A percentile compares a stretch with the other conserved stretches of the same genome.
Evolutionary conservation across 2,329 filamentous ascomycete species (phyloP).

Genomic region (Microdochium bolleyi): DNA sequence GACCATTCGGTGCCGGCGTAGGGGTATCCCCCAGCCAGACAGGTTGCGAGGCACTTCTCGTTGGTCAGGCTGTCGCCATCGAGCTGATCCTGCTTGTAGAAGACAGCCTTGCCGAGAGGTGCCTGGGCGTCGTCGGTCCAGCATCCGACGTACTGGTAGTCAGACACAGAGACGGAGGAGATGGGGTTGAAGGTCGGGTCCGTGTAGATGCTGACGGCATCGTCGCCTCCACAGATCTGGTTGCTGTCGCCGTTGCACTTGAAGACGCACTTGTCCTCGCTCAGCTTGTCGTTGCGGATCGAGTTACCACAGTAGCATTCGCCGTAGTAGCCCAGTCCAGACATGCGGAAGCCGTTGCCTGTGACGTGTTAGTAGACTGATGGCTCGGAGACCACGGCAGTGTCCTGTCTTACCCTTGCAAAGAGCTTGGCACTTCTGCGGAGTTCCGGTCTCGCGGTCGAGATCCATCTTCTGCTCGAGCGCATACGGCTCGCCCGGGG

Average conservation of each 20-base stretch:
- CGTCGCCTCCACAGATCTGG: slow-evolving; percentile 46
- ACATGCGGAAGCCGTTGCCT: slow-evolving; percentile 41
- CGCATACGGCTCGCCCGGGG: slow-evolving; percentile 14
- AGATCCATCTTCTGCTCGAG: slow-evolving; percentile 33
- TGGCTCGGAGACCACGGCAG: neutral
- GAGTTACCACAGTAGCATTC: slow-evolving; percentile 45
- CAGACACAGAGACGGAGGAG: slow-evolving; percentile 28
- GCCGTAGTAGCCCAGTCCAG: slow-evolving; percentile 42
- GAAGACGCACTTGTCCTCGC: slow-evolving; percentile 41
- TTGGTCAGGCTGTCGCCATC: slow-evolving; percentile 36
- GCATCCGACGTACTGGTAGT: slow-evolving; percentile 7
- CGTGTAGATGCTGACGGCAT: slow-evolving; percentile 15
- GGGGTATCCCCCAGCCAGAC: slow-evolving; percentile 24
- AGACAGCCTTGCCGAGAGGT: slow-evolving; percentile 11
- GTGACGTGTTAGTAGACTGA: neutral
- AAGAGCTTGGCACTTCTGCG: slow-evolving; percentile 36
- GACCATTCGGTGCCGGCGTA: slow-evolving; percentile 26
- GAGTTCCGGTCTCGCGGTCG: slow-evolving; percentile 31
- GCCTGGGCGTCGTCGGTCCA: neutral
- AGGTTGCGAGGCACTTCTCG: slow-evolving; percentile 21
- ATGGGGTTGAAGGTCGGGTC: slow-evolving; percentile 37
- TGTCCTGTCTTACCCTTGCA: slow-evolving; percentile 33
- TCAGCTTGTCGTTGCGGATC: slow-evolving; percentile 35
- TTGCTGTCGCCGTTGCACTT: slow-evolving; percentile 38
- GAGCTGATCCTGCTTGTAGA: slow-evolving; percentile 27